These are phyloP conservation scores for Solanum phureja DNA, from an alignment of 257 asterid species.

Conservation along the genomic window DNA sequence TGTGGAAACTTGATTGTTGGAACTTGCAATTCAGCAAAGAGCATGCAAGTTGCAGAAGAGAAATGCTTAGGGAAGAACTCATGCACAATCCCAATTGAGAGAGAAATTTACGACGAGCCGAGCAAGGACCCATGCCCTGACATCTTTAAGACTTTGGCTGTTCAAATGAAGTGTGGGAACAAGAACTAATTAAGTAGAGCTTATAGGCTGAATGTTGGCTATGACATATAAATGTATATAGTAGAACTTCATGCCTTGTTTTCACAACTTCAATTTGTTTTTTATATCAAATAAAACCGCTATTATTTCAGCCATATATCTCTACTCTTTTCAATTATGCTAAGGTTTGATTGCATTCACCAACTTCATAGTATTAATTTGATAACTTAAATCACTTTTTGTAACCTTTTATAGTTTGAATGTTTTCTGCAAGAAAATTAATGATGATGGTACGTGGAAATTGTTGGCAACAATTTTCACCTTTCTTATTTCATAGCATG, in stretches of 20 bases:
- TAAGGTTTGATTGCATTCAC: neutral
- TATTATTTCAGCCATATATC: neutral
- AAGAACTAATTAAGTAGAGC: neutral
- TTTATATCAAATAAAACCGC: neutral
- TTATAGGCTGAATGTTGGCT: neutral
- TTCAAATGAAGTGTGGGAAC: slow-evolving; percentile 58
- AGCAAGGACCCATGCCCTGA: slow-evolving; percentile 55
- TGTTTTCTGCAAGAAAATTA: neutral
- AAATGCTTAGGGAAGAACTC: slow-evolving; percentile 52
- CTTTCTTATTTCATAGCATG: neutral
- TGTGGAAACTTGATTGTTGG: slow-evolving; percentile 54
- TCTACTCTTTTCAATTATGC: neutral
- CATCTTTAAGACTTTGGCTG: slow-evolving; percentile 35
- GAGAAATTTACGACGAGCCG: slow-evolving; percentile 19
- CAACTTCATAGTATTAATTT: neutral
- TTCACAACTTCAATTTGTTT: neutral
- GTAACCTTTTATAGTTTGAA: neutral
- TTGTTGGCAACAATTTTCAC: neutral
- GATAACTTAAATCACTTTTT: neutral
- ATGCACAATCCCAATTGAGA: slow-evolving; percentile 56
- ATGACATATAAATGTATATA: neutral
- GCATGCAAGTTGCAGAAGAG: slow-evolving; percentile 24
- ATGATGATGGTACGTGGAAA: neutral
- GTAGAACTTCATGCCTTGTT: neutral
- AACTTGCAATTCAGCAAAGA: slow-evolving; percentile 34